These are phyloP conservation scores for Xylaria flabelliformis DNA, from an alignment of 495 filamentous ascomycete genomes.

Conservation along the genomic window DNA sequence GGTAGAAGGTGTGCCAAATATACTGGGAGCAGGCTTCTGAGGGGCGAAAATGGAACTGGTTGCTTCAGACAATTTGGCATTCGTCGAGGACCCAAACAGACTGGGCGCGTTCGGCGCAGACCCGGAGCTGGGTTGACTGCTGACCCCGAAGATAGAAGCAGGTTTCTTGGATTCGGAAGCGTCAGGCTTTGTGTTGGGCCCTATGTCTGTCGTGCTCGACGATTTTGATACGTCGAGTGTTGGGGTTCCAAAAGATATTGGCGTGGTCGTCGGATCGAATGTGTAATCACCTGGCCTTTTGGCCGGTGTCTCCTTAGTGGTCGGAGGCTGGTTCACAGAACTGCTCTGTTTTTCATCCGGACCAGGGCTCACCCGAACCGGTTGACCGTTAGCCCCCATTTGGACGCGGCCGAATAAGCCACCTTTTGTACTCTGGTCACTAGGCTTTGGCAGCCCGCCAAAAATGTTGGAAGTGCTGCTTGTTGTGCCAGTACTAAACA, in stretches of 20 bases:
- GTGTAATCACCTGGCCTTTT: constrained; percentile 43
- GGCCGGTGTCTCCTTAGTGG: constrained; percentile 33
- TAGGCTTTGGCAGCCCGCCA: constrained; percentile 59
- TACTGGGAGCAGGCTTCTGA: constrained; percentile 26
- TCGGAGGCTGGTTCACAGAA: constrained; percentile 17
- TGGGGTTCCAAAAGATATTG: constrained; percentile 36
- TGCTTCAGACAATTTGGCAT: constrained; percentile 18
- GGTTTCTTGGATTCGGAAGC: constrained; percentile 25
- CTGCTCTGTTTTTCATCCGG: constrained; percentile 46
- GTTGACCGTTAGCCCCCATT: constrained; percentile 44
- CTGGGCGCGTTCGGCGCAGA: constrained; percentile 27
- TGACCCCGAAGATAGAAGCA: constrained; percentile 30
- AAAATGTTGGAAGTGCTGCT: constrained; percentile 56
- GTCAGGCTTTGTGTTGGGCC: constrained; percentile 20
- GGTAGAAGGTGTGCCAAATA: constrained; percentile 26
- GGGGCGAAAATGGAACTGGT: constrained; percentile 20
- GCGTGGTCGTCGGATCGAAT: constrained; percentile 40
- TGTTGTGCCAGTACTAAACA: constrained; percentile 34
- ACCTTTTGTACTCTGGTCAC: constrained; percentile 47
- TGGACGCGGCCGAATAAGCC: constrained; percentile 53
- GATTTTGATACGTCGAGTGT: constrained; percentile 25
- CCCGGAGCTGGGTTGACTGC: constrained; percentile 19
- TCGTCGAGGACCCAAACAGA: constrained; percentile 28
- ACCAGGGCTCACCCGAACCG: constrained; percentile 38
- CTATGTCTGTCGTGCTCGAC: constrained; percentile 13